Conservation (phyloP, 164 flowering plant genomes). For the grape (Vitis vinifera) region ASM3070453v1 NC_081816.1:13425501-13426000, state of each 20-base stretch:
- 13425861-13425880: background rate
- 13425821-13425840: background rate
- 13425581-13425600: too few species aligned
- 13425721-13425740: slow-evolving; percentile 65
- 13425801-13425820: background rate
- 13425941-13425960: too few species aligned
- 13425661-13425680: background rate
- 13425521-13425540: too few species aligned
- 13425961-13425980: background rate
- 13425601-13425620: too few species aligned
- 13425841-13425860: background rate
- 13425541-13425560: too few species aligned
- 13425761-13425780: slow-evolving; percentile 13
- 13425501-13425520: too few species aligned
- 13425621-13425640: too few species aligned
- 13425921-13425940: too few species aligned
- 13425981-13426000: background rate
- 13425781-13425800: background rate
- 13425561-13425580: too few species aligned
- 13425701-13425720: slow-evolving; percentile 54
- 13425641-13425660: too few species aligned
- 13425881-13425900: background rate
- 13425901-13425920: too few species aligned
- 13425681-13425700: slow-evolving; percentile 53
- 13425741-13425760: slow-evolving; percentile 50